Evolutionary conservation across 108 stramenopile genomes (phyloP), one percentile per base, ranked within the genome.

Genomic region (Nitzschia inconspicua): DNA sequence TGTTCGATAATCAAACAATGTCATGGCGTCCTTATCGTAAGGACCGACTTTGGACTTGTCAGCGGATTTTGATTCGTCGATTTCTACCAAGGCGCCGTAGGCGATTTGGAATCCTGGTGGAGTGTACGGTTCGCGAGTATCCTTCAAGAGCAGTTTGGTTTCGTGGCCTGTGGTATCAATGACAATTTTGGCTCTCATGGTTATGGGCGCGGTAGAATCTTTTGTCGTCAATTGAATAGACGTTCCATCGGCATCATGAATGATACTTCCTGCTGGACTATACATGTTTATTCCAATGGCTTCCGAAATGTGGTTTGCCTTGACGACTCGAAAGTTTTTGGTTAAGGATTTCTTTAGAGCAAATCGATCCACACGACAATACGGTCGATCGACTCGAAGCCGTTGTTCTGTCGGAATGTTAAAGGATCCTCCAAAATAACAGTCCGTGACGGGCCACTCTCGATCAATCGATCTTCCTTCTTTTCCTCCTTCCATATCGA

Each of bases 1-100:
- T 10, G 94, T 95, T 41, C 97, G 82, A 70, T 98, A 98, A 68
- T 98, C 97, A 69, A 98, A 96, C 25, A 98, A 62, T 0, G 94
- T 91, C 95, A 98, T 98, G 37, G 93, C 90, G 44, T 95, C 93
- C 63, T 87, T 88, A 47, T 82, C 87, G 57, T 98, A 98, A 1
- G 94, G 94, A 32, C 94, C 94, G 44, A 83, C 50, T n/a, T 59
- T 51, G 4, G 73, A 57, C 48, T 44, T 44, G 35, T 80, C 70
- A 0, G 75, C 66, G 37, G 72, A 63, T 46, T 78, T 56, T 14
- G 60, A 64, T 66, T 88, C 86, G 35, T 89, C 86, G 2, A 94
- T 74, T 49, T 79, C 76, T 10, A 86, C 86, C 57, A 91, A 53
- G 3, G 76, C 75, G 8, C 95, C 97, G 63, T 98, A 98, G 14